These are phyloP conservation scores for Helicocarpus griseus DNA, from an alignment of 2,329 filamentous ascomycete species.

Conservation along the genomic window DNA sequence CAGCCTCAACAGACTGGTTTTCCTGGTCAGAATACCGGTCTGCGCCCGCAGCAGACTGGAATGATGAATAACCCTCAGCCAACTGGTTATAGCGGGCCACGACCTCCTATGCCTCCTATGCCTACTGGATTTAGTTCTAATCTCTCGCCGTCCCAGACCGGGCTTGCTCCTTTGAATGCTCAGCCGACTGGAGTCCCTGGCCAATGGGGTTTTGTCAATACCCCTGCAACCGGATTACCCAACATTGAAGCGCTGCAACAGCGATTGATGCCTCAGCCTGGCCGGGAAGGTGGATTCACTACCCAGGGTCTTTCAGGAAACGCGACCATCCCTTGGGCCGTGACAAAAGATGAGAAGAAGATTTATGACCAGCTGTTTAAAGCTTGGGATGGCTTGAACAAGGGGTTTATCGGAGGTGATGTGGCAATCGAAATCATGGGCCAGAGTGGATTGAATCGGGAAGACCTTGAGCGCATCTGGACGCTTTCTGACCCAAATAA, in stretches of 20 bases:
- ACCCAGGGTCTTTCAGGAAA: conserved; percentile 83
- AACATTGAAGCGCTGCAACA: conserved; percentile 89
- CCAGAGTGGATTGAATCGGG: conserved; percentile 85
- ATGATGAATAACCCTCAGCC: conserved; percentile 62
- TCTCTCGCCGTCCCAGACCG: conserved; percentile 53
- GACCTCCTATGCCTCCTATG: conserved; percentile 72
- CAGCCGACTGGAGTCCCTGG: conserved; percentile 89
- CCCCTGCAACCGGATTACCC: conserved; percentile 76
- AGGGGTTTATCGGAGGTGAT: conserved; percentile 83
- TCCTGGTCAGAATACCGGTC: conserved; percentile 37
- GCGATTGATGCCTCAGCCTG: conserved; percentile 94
- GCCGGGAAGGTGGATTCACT: conserved; percentile 76
- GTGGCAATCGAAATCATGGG: conserved; percentile 96
- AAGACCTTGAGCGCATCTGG: conserved; percentile 87
- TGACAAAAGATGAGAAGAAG: conserved; percentile 97
- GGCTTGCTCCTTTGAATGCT: conserved; percentile 64
- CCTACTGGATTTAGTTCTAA: conserved; percentile 61
- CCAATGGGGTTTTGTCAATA: conserved; percentile 98
- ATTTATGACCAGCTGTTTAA: conserved; percentile 92
- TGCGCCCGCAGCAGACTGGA: conserved; percentile 62
- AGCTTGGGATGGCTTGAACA: conserved; percentile 90
- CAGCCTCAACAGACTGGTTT: conserved; percentile 34
- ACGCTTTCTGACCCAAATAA: conserved; percentile 89
- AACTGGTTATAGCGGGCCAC: conserved; percentile 70
- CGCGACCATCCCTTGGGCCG: conserved; percentile 94